Percentiles rank a stretch among this genome's conserved stretches.
Evolutionary conservation across 2,329 filamentous ascomycete species (phyloP).

Genomic region (Fonsecaea pugnacius): DNA sequence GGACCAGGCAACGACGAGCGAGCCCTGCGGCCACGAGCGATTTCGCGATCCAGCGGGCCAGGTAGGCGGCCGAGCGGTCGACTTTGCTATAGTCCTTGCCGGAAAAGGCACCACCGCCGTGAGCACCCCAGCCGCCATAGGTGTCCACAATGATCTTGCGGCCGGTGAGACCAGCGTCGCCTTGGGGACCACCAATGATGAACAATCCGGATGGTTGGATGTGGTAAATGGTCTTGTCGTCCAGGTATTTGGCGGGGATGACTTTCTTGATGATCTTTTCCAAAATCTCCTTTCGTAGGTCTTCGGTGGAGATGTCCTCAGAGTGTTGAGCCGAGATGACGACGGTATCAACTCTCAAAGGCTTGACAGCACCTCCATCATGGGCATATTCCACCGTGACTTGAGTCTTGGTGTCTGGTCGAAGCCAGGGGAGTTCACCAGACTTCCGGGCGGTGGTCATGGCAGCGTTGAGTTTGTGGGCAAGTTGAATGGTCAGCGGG

Average conservation of each 20-base stretch:
- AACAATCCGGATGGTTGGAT: slow-evolving; percentile 98
- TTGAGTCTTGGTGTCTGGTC: slow-evolving; percentile 99
- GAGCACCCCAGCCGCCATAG: slow-evolving; percentile 99
- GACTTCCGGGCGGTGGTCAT: slow-evolving; percentile 89
- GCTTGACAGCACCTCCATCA: slow-evolving; percentile 90
- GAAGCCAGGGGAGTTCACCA: slow-evolving; percentile 87
- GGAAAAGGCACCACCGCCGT: slow-evolving; percentile 99
- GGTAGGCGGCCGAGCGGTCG: slow-evolving; percentile 96
- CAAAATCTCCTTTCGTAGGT: slow-evolving; percentile 90
- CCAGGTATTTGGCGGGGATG: slow-evolving; percentile 89
- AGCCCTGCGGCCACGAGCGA: slow-evolving; percentile 88
- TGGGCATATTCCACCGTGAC: slow-evolving; percentile 99
- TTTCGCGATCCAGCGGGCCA: slow-evolving; percentile 98
- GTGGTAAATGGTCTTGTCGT: slow-evolving; percentile 94
- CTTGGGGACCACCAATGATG: slow-evolving; percentile 98
- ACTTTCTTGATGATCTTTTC: slow-evolving; percentile 97
- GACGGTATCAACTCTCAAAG: slow-evolving; percentile 90
- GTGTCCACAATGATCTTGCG: slow-evolving; percentile 99
- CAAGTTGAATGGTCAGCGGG: slow-evolving; percentile 88
- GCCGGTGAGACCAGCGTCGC: slow-evolving; percentile 97
- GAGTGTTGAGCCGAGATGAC: slow-evolving; percentile 96
- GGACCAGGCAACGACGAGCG: slow-evolving; percentile 88
- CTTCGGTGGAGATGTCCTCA: slow-evolving; percentile 83
- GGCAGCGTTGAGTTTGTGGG: slow-evolving; percentile 95
- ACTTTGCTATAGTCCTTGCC: slow-evolving; percentile 99